Evolutionary conservation across 1,139 yeast species (phyloP), one percentile per base, ranked within the genome.

Genomic region (Komagataea norvegica): DNA sequence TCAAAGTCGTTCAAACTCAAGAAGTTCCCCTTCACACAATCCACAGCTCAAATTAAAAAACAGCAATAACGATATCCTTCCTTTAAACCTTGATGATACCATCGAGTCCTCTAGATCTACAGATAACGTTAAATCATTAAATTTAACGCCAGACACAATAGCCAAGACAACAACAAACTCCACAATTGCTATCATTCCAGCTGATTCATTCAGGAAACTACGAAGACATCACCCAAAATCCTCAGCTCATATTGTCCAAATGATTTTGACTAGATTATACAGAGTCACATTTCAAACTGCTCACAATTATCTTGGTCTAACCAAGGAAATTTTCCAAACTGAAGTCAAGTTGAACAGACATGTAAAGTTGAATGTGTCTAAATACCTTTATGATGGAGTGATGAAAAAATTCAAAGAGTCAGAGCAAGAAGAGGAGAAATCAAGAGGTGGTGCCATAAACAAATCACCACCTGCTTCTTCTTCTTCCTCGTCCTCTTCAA

Each of bases 261-360:
- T 91, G 76, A 87, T 91, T 14, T 66, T 89, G 45, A 82, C 95
- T 1, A 73, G 95, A 45, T 68, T 91, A 41, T 87, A 87, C 57
- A 74, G 94, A 51, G 96, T 91, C 6, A 89, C 97, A 0, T 79
- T 89, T 62, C 91, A 83, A 55, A 85, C 96, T 0, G 85, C 93
- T 10, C 93, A 89, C 55, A 74, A 77, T 49, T 91, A 91, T 57
- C 66, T 91, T 36, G 96, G 95, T 0, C 63, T 91, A 24, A 87
- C 97, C 0, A 68, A 76, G 20, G 96, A 88, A 51, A 79, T 91
- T 27, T 73, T 86, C 49, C 79, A 81, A 40, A 80, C 89, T 14
- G 98, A 91, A 55, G 62, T 74, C 5, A 67, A 69, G 16, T 64
- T 91, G 37, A 91, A 91, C 56, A 59, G 65, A 23, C 56, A 62